A percentile compares a stretch with the other conserved stretches of the same genome.
Conservation (phyloP, 805 yeast genomes). For the Metschnikowia santaceciliae region DNA sequence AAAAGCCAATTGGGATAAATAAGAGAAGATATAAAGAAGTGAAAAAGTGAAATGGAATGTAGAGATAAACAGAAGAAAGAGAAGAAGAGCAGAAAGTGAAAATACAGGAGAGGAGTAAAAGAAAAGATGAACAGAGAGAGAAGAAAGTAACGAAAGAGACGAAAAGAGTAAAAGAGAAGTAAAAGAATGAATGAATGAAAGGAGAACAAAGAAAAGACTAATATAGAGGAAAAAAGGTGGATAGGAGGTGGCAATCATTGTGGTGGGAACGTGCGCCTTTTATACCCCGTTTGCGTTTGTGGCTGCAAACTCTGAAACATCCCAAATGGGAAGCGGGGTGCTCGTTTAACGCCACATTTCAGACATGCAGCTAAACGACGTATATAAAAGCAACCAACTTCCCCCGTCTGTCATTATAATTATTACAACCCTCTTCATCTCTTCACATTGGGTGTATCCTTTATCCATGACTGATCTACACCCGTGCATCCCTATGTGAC, state of each 20-base stretch:
- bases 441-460: no score
- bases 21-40: no score
- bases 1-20: no score
- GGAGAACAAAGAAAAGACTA: background rate
- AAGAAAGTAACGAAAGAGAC: background rate
- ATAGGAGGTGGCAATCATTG: background rate
- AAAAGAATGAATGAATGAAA: background rate
- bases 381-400: background rate
- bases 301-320: conserved; percentile 2
- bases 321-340: background rate
- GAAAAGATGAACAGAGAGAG: background rate
- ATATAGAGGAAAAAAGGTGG: no score
- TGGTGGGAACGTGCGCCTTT: background rate
- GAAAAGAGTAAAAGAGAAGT: background rate
- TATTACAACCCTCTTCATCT: background rate
- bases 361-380: background rate
- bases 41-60: no score
- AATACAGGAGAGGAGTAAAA: no score
- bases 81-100: no score
- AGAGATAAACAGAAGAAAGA: no score
- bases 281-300: background rate
- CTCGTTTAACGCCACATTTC: background rate
- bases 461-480: no score
- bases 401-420: background rate
- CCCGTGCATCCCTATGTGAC: no score